Conservation (phyloP, 495 filamentous ascomycete genomes). For the Penicillium macrosclerotiorum region DNA sequence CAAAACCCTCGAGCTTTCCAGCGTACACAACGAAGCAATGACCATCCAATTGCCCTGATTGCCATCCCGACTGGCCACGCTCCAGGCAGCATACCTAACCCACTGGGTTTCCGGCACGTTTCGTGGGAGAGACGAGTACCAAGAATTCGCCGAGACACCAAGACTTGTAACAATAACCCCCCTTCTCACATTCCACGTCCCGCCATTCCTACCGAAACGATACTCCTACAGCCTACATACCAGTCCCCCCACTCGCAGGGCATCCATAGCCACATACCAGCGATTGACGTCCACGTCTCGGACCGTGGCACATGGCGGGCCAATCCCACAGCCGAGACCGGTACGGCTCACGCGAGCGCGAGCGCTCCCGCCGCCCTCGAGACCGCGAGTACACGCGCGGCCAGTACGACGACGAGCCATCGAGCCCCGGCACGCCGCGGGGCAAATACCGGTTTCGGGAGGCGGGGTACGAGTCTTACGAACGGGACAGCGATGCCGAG, state of each 20-base stretch:
- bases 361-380: conserved; percentile 19
- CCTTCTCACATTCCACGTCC: conserved; percentile 7
- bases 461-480: conserved; percentile 22
- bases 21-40: not conserved
- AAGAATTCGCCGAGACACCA: no score
- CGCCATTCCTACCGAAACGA: no score
- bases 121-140: not conserved
- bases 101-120: conserved; percentile 2
- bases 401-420: conserved; percentile 14
- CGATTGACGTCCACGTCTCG: not conserved
- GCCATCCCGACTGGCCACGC: not conserved
- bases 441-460: conserved; percentile 26
- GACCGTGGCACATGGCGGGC: conserved; percentile 34
- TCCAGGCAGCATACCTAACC: no score
- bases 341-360: conserved; percentile 29
- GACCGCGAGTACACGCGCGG: conserved; percentile 31
- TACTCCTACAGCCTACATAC: no score
- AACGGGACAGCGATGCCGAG: conserved; percentile 20
- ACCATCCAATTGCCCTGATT: not conserved
- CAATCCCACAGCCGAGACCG: conserved; percentile 43
- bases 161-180: no score
- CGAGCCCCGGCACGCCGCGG: conserved; percentile 15
- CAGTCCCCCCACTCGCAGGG: not conserved
- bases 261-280: conserved; percentile 2
- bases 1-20: no score